Percentiles rank a stretch among this genome's conserved stretches.
Conservation (phyloP, 352 stramenopile genomes). For the Phytophthora citricola region DNA sequence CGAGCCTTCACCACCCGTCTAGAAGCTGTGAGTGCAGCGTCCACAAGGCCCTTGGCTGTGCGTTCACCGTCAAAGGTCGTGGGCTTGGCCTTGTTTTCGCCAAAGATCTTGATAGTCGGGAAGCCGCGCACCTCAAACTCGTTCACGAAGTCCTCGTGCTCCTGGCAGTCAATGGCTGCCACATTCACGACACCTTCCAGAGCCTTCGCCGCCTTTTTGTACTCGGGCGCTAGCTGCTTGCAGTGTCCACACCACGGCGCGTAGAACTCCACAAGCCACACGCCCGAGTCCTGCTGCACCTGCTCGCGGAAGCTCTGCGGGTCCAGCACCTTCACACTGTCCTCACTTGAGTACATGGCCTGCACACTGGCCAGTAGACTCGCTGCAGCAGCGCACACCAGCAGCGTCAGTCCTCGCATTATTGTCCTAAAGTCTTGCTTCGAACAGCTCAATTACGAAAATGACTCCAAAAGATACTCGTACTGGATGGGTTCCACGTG, state of each 20-base stretch:
- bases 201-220: slow-evolving; percentile 90
- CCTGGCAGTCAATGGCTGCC: slow-evolving; percentile 83
- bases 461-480: slow-evolving; percentile 21
- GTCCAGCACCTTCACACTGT: slow-evolving; percentile 76
- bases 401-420: slow-evolving; percentile 28
- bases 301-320: slow-evolving; percentile 72
- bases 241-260: slow-evolving; percentile 96
- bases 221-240: slow-evolving; percentile 93
- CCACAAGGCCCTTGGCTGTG: slow-evolving; percentile 85
- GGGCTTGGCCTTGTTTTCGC: slow-evolving; percentile 79
- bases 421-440: background rate
- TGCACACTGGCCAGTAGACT: slow-evolving; percentile 44
- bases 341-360: slow-evolving; percentile 71
- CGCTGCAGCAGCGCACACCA: slow-evolving; percentile 36
- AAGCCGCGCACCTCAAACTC: slow-evolving; percentile 93
- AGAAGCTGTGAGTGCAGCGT: slow-evolving; percentile 76
- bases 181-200: slow-evolving; percentile 92
- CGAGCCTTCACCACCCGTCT: slow-evolving; percentile 84
- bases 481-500: slow-evolving; percentile 25
- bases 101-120: slow-evolving; percentile 95
- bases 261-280: slow-evolving; percentile 97
- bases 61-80: slow-evolving; percentile 83
- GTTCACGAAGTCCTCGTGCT: slow-evolving; percentile 84
- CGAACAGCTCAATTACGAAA: slow-evolving; percentile 20
- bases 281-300: slow-evolving; percentile 72